Percentiles rank a stretch among this genome's conserved stretches.
Conservation (phyloP, 306 rosid genomes). For the Pachyrhizus erosus region DNA sequence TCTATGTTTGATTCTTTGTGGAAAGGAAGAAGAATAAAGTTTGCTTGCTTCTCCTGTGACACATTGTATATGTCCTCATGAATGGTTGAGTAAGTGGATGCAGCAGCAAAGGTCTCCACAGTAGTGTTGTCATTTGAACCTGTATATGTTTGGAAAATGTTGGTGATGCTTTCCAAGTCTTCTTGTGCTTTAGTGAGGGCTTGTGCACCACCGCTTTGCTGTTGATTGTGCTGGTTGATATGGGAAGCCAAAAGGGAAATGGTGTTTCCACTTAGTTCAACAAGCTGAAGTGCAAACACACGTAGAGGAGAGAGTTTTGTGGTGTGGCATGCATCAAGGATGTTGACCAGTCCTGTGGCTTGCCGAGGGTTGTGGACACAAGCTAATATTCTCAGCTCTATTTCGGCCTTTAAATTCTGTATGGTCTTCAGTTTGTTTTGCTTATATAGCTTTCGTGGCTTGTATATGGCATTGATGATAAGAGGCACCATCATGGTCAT, state of each 20-base stretch:
- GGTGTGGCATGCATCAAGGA: constrained; percentile 38
- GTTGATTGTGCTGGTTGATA: not conserved
- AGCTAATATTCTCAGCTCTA: constrained; percentile 41
- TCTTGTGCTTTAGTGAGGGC: constrained; percentile 38
- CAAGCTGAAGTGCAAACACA: constrained; percentile 45
- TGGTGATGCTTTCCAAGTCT: constrained; percentile 43
- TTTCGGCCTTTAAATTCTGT: constrained; percentile 38
- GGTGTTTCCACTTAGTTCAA: constrained; percentile 41
- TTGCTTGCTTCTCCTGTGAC: constrained; percentile 47
- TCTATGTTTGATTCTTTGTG: constrained; percentile 46
- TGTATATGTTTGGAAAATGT: constrained; percentile 23
- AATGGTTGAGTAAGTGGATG: constrained; percentile 51
- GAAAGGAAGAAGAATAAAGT: constrained; percentile 51
- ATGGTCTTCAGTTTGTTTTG: constrained; percentile 43
- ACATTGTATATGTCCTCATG: constrained; percentile 51
- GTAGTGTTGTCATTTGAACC: not conserved
- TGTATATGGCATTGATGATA: constrained; percentile 45
- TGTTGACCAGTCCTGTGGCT: constrained; percentile 40
- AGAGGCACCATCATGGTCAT: constrained; percentile 46
- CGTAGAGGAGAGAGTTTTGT: constrained; percentile 36
- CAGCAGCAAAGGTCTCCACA: constrained; percentile 39
- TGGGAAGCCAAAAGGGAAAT: constrained; percentile 44
- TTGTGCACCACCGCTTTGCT: not conserved
- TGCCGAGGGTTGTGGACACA: constrained; percentile 52
- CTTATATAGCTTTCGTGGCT: constrained; percentile 40